A percentile compares a stretch with the other conserved stretches of the same genome.
Evolutionary conservation across 495 filamentous ascomycete species (phyloP).

Genomic region (Tuber aestivum): DNA sequence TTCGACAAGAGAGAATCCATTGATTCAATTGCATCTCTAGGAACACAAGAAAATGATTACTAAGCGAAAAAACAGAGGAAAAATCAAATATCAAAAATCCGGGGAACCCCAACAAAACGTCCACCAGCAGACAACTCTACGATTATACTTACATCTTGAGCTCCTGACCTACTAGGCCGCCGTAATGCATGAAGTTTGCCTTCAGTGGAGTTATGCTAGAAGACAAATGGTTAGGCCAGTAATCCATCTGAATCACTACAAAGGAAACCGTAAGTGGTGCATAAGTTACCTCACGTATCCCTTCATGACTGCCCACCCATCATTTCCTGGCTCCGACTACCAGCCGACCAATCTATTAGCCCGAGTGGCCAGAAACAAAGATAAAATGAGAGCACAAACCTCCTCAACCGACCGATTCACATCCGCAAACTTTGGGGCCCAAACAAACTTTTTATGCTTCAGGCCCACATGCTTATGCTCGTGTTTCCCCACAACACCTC

Average conservation of each 20-base stretch:
- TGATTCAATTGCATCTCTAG: not conserved
- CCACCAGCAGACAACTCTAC: slow-evolving; percentile 22
- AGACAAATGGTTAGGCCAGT: not conserved
- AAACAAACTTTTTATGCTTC: slow-evolving; percentile 73
- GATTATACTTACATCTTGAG: slow-evolving; percentile 78
- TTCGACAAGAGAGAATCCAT: not conserved
- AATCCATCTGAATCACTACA: not conserved
- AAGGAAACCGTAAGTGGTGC: slow-evolving; percentile 31
- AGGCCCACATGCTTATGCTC: slow-evolving; percentile 33
- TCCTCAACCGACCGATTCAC: slow-evolving; percentile 78
- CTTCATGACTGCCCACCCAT: slow-evolving; percentile 89
- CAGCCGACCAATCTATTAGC: slow-evolving; percentile 4
- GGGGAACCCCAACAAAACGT: not conserved
- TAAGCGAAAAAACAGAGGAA: slow-evolving; percentile 8
- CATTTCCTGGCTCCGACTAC: slow-evolving; percentile 67
- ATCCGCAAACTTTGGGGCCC: slow-evolving; percentile 81
- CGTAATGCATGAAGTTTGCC: slow-evolving; percentile 85
- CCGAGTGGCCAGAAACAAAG: too few species aligned
- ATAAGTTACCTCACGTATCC: slow-evolving; percentile 69
- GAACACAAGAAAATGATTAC: not conserved
- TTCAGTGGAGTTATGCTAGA: slow-evolving; percentile 79
- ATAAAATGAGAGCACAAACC: slow-evolving; percentile 14
- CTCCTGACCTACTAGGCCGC: slow-evolving; percentile 58
- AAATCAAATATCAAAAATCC: not conserved
- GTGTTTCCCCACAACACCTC: slow-evolving; percentile 49